A percentile compares a stretch with the other conserved stretches of the same genome.
Conservation (phyloP, 2,329 filamentous ascomycete genomes). For the Aspergillus glaucus region DNA sequence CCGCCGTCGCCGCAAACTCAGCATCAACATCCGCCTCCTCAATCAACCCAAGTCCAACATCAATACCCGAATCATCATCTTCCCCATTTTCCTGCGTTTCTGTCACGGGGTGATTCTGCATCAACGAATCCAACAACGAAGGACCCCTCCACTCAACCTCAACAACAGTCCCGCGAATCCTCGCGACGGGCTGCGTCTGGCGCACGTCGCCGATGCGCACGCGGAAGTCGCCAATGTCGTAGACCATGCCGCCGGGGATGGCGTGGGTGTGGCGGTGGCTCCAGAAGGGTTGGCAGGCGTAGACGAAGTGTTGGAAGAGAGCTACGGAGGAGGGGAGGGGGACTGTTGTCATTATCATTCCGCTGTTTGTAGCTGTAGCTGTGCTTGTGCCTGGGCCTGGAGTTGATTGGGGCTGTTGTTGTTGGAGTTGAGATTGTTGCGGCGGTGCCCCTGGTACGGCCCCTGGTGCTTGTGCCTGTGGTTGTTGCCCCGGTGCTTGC, state of each 20-base stretch:
- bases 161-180: constrained; percentile 38
- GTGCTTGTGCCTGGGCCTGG: constrained; percentile 4
- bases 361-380: constrained; percentile 2
- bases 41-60: constrained; percentile 21
- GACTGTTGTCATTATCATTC: constrained; percentile 36
- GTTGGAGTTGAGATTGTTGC: constrained; percentile 1
- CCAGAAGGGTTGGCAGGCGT: constrained; percentile 39
- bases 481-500: constrained; percentile 7
- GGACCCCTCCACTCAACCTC: constrained; percentile 40
- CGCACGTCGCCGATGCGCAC: constrained; percentile 39
- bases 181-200: constrained; percentile 31
- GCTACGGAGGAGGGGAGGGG: constrained; percentile 28
- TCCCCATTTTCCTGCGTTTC: constrained; percentile 1
- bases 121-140: constrained; percentile 23
- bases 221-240: constrained; percentile 39
- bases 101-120: constrained; percentile 6
- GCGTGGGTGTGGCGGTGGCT: constrained; percentile 33
- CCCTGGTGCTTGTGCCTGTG: not conserved
- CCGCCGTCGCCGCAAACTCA: constrained; percentile 28
- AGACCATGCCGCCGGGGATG: constrained; percentile 32
- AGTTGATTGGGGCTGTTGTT: not conserved
- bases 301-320: constrained; percentile 36
- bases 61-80: constrained; percentile 21
- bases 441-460: constrained; percentile 1
- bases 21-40: constrained; percentile 35